These are phyloP conservation scores for Paspalum notatum DNA, from an alignment of 176 grass and related monocot species.

Conservation along the genomic window DNA sequence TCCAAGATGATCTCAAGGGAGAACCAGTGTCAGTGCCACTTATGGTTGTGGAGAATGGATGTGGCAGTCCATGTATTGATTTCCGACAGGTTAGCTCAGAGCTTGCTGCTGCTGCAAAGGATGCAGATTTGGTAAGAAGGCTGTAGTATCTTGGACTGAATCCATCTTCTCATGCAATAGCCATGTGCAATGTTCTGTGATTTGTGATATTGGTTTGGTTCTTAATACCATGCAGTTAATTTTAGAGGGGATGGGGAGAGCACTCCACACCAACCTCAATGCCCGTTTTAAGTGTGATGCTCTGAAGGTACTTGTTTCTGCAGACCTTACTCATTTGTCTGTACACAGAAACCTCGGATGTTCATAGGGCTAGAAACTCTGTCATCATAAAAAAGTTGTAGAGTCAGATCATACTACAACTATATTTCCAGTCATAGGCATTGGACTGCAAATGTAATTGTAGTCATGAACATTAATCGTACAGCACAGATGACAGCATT, in stretches of 20 bases:
- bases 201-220: slow-evolving; percentile 32
- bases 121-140: slow-evolving; percentile 81
- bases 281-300: slow-evolving; percentile 85
- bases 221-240: slow-evolving; percentile 62
- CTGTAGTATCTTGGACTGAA: slow-evolving; percentile 14
- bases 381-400: neutral
- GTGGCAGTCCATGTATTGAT: slow-evolving; percentile 88
- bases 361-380: neutral
- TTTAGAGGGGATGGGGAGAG: slow-evolving; percentile 91
- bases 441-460: neutral
- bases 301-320: slow-evolving; percentile 70
- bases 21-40: slow-evolving; percentile 67
- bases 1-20: slow-evolving; percentile 75
- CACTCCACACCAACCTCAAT: slow-evolving; percentile 94
- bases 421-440: slow-evolving; percentile 9
- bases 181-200: slow-evolving; percentile 24
- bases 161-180: slow-evolving; percentile 18
- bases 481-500: neutral
- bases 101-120: slow-evolving; percentile 83
- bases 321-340: slow-evolving; percentile 3
- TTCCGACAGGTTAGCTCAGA: slow-evolving; percentile 96
- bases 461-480: neutral
- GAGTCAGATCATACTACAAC: neutral
- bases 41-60: slow-evolving; percentile 92
- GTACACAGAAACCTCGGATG: slow-evolving; percentile 8